Percentiles rank a stretch among this genome's conserved stretches.
Conservation (phyloP, 768 basidiomycete genomes). For the Suillus discolor region DNA sequence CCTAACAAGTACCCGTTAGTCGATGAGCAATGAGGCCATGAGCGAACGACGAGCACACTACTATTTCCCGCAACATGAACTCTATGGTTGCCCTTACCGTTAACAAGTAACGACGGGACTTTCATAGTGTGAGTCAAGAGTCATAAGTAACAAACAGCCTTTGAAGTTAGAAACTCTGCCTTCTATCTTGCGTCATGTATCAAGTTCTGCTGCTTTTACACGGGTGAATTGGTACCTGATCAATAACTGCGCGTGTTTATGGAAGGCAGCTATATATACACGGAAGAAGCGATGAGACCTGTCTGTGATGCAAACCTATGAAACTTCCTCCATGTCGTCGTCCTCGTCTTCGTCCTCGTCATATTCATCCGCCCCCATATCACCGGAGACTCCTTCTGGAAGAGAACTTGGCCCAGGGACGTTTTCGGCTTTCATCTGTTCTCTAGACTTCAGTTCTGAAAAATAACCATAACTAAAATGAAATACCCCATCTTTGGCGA, state of each 20-base stretch:
- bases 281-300: constrained; percentile 6
- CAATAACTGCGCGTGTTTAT: too few relatives aligned
- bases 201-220: neutral
- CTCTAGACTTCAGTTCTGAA: constrained; percentile 11
- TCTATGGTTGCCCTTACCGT: constrained; percentile 47
- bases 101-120: constrained; percentile 40
- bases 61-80: constrained; percentile 55
- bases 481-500: constrained; percentile 63
- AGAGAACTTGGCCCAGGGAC: constrained; percentile 41
- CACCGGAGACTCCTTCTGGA: constrained; percentile 15
- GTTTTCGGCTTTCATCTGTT: constrained; percentile 49
- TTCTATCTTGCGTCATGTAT: too few relatives aligned
- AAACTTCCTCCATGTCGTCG: constrained; percentile 74
- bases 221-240: neutral
- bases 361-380: constrained; percentile 40
- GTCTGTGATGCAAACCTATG: constrained; percentile 35
- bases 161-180: neutral
- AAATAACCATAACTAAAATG: constrained; percentile 3
- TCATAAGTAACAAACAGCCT: neutral
- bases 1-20: constrained; percentile 26
- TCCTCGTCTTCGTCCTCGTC: constrained; percentile 53
- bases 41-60: constrained; percentile 36
- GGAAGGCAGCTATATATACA: constrained; percentile 5
- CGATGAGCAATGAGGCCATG: constrained; percentile 1
- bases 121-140: neutral